Percentiles rank a stretch among this genome's conserved stretches.
Conservation (phyloP, 805 yeast genomes). For the Candida pseudoglaebosa region DNA sequence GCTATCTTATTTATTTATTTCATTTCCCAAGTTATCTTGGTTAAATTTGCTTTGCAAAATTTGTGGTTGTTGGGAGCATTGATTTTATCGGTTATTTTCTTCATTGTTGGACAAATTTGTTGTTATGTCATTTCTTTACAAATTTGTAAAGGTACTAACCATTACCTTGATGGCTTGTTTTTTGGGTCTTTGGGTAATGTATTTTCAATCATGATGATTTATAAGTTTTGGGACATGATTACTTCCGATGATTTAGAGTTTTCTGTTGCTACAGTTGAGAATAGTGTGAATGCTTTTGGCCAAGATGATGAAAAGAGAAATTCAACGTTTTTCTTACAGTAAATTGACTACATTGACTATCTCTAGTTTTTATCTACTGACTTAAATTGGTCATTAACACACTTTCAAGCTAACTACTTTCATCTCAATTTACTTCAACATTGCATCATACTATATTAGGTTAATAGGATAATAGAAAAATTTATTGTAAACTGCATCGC, state of each 20-base stretch:
- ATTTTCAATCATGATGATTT: slow-evolving; percentile 88
- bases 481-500: no score
- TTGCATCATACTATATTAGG: no score
- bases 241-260: slow-evolving; percentile 94
- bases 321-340: slow-evolving; percentile 11
- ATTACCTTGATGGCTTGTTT: slow-evolving; percentile 87
- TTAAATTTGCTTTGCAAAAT: slow-evolving; percentile 63
- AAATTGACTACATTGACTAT: not conserved
- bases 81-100: slow-evolving; percentile 63
- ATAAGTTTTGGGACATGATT: slow-evolving; percentile 94
- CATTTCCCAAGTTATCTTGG: slow-evolving; percentile 63
- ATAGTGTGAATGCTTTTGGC: slow-evolving; percentile 31
- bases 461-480: no score
- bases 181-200: slow-evolving; percentile 79
- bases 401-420: not conserved
- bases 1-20: slow-evolving; percentile 59
- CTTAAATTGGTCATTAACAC: not conserved
- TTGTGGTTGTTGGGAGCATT: slow-evolving; percentile 93
- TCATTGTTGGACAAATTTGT: slow-evolving; percentile 75
- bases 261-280: slow-evolving; percentile 53
- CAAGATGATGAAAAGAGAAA: slow-evolving; percentile 29
- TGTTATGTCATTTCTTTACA: slow-evolving; percentile 62
- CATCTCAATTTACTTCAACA: not conserved
- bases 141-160: slow-evolving; percentile 71
- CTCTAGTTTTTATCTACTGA: not conserved